These are phyloP conservation scores for Sphagnurus paluster DNA, from an alignment of 1,284 basidiomycete species.

Conservation along the genomic window DNA sequence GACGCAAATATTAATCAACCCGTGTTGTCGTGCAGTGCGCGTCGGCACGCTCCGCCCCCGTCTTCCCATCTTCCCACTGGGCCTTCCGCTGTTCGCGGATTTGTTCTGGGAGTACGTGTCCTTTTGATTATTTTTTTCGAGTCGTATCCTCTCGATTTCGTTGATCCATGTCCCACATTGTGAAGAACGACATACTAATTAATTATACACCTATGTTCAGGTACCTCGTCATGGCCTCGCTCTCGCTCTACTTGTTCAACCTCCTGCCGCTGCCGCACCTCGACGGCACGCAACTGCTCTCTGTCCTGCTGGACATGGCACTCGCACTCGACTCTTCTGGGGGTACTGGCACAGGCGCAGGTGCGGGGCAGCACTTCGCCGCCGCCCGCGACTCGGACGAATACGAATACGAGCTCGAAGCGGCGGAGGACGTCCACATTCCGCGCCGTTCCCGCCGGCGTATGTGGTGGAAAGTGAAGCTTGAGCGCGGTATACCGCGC, in stretches of 20 bases:
- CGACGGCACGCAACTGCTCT: constrained; percentile 46
- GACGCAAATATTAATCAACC: neutral
- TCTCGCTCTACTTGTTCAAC: constrained; percentile 75
- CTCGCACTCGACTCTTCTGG: too few species aligned
- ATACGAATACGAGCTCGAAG: constrained; percentile 13
- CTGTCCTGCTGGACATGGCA: constrained; percentile 5
- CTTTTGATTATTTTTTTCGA: neutral
- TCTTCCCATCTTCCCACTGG: constrained; percentile 43
- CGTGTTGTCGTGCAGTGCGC: constrained; percentile 43
- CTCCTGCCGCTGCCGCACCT: constrained; percentile 63
- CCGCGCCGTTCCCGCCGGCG: constrained; percentile 4
- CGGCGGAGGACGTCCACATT: too few species aligned
- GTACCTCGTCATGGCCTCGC: constrained; percentile 59
- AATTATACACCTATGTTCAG: constrained; percentile 35
- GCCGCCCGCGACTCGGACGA: constrained; percentile 8
- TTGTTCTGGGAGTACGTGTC: constrained; percentile 49
- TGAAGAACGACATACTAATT: neutral
- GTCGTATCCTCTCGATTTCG: too few species aligned
- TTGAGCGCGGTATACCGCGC: constrained; percentile 6
- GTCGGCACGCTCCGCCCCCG: constrained; percentile 51
- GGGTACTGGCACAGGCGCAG: too few species aligned
- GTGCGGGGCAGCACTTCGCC: neutral
- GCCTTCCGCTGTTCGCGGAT: constrained; percentile 36
- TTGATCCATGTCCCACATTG: too few species aligned
- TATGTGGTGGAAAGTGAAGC: constrained; percentile 5